Evolutionary conservation across 1,284 basidiomycete species (phyloP).

Genomic region (Moesziomyces antarcticus): DNA sequence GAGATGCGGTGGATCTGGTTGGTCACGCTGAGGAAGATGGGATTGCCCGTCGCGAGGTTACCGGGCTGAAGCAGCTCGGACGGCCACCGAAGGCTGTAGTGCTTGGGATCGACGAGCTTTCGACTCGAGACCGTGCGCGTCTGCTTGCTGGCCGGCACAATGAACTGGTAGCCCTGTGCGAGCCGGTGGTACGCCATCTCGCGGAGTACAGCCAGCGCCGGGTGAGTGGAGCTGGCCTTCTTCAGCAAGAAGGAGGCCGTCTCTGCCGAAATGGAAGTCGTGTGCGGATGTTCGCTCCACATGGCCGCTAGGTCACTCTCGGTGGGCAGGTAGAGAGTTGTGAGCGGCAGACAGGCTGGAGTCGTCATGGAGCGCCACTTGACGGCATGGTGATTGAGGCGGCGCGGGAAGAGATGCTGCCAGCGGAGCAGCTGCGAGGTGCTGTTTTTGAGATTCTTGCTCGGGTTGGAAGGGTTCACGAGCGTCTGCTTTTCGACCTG

Average conservation of each 20-base stretch:
- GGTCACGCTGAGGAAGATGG: slow-evolving; percentile 91
- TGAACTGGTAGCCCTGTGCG: slow-evolving; percentile 96
- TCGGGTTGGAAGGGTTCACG: slow-evolving; percentile 65
- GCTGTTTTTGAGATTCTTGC: slow-evolving; percentile 42
- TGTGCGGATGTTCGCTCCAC: slow-evolving; percentile 67
- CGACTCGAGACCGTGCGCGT: slow-evolving; percentile 31
- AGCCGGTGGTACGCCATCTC: slow-evolving; percentile 93
- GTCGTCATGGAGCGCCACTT: slow-evolving; percentile 86
- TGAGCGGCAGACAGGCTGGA: slow-evolving; percentile 82
- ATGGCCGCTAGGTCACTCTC: slow-evolving; percentile 57
- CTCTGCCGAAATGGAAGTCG: slow-evolving; percentile 61
- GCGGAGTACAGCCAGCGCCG: slow-evolving; percentile 80
- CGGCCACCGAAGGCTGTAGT: slow-evolving; percentile 59
- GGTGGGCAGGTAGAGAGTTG: slow-evolving; percentile 75
- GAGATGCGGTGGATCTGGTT: slow-evolving; percentile 94
- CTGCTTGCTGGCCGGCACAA: slow-evolving; percentile 68
- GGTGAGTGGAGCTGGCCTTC: slow-evolving; percentile 73
- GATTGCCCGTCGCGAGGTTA: slow-evolving; percentile 68
- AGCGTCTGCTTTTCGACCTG: slow-evolving; percentile 64
- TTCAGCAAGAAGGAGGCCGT: slow-evolving; percentile 65
- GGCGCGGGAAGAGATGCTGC: slow-evolving; percentile 86
- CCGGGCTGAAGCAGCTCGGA: slow-evolving; percentile 65
- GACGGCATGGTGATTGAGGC: slow-evolving; percentile 83
- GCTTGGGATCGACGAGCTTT: slow-evolving; percentile 46
- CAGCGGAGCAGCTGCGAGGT: slow-evolving; percentile 68